A percentile compares a stretch with the other conserved stretches of the same genome.
These are phyloP conservation scores for Rhizoclosmatium sp. DNA, from an alignment of 192 early-diverging fungal genomes.

Conservation along the genomic window DNA sequence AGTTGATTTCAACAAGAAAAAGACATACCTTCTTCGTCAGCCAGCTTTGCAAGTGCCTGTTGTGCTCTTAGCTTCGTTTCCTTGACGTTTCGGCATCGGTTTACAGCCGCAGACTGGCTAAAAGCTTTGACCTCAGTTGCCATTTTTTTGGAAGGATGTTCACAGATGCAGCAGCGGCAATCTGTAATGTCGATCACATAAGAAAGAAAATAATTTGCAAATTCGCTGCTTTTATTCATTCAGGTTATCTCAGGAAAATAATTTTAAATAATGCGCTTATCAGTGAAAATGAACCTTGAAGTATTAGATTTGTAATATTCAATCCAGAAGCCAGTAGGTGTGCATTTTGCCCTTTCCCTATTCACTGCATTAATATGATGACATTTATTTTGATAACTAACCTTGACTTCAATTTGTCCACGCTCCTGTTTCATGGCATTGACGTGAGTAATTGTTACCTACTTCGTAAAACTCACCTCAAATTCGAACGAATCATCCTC, in stretches of 20 bases:
- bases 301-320: background rate
- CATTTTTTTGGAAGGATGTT: background rate
- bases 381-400: background rate
- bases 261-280: too few relatives aligned
- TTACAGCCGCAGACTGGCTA: conserved; percentile 11
- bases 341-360: conserved; percentile 52
- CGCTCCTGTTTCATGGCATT: too few relatives aligned
- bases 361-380: background rate
- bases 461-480: background rate
- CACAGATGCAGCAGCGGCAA: background rate
- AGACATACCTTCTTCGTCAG: conserved; percentile 36
- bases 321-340: conserved; percentile 48
- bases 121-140: background rate
- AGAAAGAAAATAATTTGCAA: too few relatives aligned
- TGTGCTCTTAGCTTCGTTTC: conserved; percentile 38
- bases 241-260: background rate
- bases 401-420: conserved; percentile 52
- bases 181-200: too few relatives aligned
- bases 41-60: conserved; percentile 30
- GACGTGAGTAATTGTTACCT: too few relatives aligned
- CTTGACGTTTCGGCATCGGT: conserved; percentile 27
- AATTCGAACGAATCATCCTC: conserved; percentile 39
- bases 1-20: background rate
- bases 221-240: background rate
- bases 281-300: too few relatives aligned